Evolutionary conservation across 495 filamentous ascomycete genomes (phyloP).

Genomic region (Clavariopsis aquatica): DNA sequence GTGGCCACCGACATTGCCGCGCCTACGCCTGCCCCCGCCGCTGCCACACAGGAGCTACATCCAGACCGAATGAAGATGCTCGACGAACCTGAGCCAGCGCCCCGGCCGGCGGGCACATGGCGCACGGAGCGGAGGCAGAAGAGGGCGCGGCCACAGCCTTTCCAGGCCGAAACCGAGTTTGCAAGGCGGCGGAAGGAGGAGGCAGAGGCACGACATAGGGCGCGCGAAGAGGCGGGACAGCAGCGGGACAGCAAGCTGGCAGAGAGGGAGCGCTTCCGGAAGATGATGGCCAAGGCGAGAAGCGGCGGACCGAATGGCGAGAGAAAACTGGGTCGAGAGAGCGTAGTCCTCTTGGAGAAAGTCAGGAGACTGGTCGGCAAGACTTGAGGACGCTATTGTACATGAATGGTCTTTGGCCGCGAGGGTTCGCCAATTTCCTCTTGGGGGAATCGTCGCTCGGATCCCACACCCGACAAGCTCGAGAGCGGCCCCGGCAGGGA

Average conservation of each 20-base stretch:
- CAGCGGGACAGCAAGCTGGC: conserved; percentile 57
- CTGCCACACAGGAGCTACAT: conserved; percentile 58
- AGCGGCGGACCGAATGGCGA: conserved; percentile 75
- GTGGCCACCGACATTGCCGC: conserved; percentile 20
- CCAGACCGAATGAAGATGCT: conserved; percentile 72
- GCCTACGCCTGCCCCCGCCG: conserved; percentile 24
- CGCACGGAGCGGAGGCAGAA: conserved; percentile 26
- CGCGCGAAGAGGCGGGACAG: conserved; percentile 40
- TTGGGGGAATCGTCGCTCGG: not conserved
- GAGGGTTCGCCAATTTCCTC: not conserved
- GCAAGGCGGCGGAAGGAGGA: conserved; percentile 67
- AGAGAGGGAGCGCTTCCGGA: conserved; percentile 43
- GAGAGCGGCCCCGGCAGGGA: not conserved
- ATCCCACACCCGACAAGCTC: not conserved
- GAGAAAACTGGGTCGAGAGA: conserved; percentile 81
- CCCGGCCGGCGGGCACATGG: conserved; percentile 40
- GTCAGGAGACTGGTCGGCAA: conserved; percentile 67
- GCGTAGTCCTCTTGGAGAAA: conserved; percentile 76
- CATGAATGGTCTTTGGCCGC: too few species aligned
- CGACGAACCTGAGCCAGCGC: conserved; percentile 46
- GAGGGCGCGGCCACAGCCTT: conserved; percentile 66
- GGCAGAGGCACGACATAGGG: conserved; percentile 58
- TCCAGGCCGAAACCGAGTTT: conserved; percentile 70
- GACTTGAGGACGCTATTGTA: conserved; percentile 8
- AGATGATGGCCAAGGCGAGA: conserved; percentile 66